phyloP scores from a whole-genome alignment of 1,284 basidiomycete genomes.

The Chiua sp. region DNA sequence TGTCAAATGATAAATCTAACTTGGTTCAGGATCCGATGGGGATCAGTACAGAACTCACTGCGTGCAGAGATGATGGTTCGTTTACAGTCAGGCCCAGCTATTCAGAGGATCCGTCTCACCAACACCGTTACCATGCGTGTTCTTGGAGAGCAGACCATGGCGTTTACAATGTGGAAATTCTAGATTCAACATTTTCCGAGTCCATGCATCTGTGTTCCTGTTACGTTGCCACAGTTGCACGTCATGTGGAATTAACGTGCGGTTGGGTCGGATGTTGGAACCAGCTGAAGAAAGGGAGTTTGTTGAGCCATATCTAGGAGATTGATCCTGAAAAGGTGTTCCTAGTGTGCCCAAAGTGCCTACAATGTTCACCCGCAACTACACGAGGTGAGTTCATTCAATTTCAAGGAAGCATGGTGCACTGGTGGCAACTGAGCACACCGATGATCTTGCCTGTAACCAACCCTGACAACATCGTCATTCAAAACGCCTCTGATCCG shows the following conservation, averaged over 20 bases:
- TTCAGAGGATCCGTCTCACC: no score
- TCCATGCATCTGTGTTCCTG: conserved; percentile 28
- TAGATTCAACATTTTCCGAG: conserved; percentile 20
- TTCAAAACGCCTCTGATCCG: no score
- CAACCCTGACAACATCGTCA: neutral
- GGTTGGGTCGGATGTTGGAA: conserved; percentile 24
- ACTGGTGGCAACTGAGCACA: neutral
- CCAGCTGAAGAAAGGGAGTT: conserved; percentile 37
- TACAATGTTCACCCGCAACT: conserved; percentile 31
- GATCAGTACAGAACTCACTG: no score
- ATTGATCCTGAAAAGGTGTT: conserved; percentile 26
- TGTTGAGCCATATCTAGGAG: conserved; percentile 33
- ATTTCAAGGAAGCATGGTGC: conserved; percentile 19
- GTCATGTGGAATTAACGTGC: conserved; percentile 15
- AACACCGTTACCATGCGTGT: conserved; percentile 7
- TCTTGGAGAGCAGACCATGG: conserved; percentile 8
- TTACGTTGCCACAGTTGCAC: conserved; percentile 26
- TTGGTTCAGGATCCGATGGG: no score
- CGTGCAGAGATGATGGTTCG: no score
- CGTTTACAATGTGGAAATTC: conserved; percentile 11
- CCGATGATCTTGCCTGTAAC: no score
- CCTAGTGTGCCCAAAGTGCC: conserved; percentile 24
- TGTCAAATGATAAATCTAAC: no score
- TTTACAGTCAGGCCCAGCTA: no score
- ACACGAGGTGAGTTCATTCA: conserved; percentile 28